A percentile compares a stretch with the other conserved stretches of the same genome.
Evolutionary conservation across 2,329 filamentous ascomycete species (phyloP).

Genomic region (Microsporum ferrugineum): DNA sequence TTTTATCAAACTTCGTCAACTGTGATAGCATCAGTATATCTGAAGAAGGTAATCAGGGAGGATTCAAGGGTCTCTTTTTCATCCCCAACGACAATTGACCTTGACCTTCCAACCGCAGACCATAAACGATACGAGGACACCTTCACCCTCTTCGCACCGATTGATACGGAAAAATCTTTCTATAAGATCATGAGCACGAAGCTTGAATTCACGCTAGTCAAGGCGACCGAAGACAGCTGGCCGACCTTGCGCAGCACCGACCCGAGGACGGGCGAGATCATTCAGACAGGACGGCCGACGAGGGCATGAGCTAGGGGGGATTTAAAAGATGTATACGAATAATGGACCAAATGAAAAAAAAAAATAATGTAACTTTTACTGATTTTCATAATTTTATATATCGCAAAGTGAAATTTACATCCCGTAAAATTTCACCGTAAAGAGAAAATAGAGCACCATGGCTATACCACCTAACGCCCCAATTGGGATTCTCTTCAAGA

Average conservation of each 20-base stretch:
- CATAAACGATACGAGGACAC: slow-evolving; percentile 66
- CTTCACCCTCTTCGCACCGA: slow-evolving; percentile 63
- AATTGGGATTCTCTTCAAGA: neutral
- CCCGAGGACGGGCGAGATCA: slow-evolving; percentile 60
- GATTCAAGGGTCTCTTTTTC: slow-evolving; percentile 61
- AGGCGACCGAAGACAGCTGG: slow-evolving; percentile 70
- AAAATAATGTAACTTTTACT: neutral
- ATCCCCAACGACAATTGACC: slow-evolving; percentile 47
- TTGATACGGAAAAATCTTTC: slow-evolving; percentile 62
- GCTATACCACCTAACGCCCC: neutral
- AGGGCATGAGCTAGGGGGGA: slow-evolving; percentile 28
- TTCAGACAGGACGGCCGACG: slow-evolving; percentile 77
- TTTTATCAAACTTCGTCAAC: slow-evolving; percentile 84
- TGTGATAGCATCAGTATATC: slow-evolving; percentile 83
- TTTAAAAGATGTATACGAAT: neutral
- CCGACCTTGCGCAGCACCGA: slow-evolving; percentile 75
- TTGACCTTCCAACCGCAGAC: slow-evolving; percentile 81
- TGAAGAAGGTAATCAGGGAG: slow-evolving; percentile 91
- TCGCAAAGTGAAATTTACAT: neutral
- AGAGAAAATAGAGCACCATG: no score
- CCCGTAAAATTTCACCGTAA: neutral
- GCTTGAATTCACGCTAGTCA: slow-evolving; percentile 64
- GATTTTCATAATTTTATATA: no score
- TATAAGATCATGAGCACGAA: slow-evolving; percentile 83
- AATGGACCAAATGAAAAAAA: neutral